Conservation (phyloP, 495 filamentous ascomycete genomes). For the Talaromyces nanjingensis region DNA sequence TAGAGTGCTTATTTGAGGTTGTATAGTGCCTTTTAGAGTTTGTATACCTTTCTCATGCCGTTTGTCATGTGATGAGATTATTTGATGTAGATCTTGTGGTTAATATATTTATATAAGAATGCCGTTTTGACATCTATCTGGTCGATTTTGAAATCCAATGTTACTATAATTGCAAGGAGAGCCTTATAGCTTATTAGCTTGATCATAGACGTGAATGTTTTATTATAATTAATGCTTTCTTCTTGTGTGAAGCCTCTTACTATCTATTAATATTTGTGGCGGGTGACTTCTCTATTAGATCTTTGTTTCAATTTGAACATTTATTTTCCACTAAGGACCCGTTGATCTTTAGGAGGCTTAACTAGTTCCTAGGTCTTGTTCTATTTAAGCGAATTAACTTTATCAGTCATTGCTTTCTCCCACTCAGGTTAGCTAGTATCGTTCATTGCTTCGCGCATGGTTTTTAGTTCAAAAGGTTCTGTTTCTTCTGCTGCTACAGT, state of each 20-base stretch:
- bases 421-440: constrained; percentile 13
- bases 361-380: constrained; percentile 25
- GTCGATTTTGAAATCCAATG: constrained; percentile 21
- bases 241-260: constrained; percentile 24
- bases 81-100: constrained; percentile 24
- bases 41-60: constrained; percentile 15
- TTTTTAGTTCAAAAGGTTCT: constrained; percentile 14
- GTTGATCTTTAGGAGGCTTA: constrained; percentile 14
- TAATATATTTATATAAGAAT: constrained; percentile 24
- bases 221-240: constrained; percentile 28
- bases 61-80: constrained; percentile 16
- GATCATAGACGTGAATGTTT: constrained; percentile 35
- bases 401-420: constrained; percentile 14
- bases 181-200: constrained; percentile 28
- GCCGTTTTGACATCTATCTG: constrained; percentile 28
- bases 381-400: constrained; percentile 18
- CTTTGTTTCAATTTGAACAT: constrained; percentile 27
- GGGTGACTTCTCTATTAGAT: constrained; percentile 19
- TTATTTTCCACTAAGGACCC: constrained; percentile 23
- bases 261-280: constrained; percentile 24
- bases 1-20: constrained; percentile 33
- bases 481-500: constrained; percentile 13
- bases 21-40: constrained; percentile 29
- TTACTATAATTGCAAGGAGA: constrained; percentile 20
- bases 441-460: constrained; percentile 11